A percentile compares a stretch with the other conserved stretches of the same genome.
Evolutionary conservation across 352 stramenopile species (phyloP).

Genomic region (Pythium brassicae): DNA sequence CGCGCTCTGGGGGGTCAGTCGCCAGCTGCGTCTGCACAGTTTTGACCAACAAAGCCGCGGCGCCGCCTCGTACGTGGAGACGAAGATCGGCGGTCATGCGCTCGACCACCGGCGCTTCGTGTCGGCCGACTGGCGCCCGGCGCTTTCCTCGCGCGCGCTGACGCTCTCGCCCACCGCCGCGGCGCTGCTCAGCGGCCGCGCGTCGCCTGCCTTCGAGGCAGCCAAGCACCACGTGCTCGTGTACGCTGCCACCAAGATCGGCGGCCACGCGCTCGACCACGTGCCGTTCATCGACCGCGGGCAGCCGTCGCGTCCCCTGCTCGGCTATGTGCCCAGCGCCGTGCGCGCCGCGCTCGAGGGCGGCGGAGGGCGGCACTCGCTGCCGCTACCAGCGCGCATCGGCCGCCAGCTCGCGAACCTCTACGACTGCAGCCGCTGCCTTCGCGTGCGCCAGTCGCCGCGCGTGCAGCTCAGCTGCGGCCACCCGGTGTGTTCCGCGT

Average conservation of each 20-base stretch:
- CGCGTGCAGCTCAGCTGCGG: slow-evolving; percentile 65
- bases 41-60: slow-evolving; percentile 24
- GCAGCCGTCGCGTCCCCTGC: slow-evolving; percentile 50
- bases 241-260: slow-evolving; percentile 58
- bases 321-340: slow-evolving; percentile 29
- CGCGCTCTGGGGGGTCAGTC: slow-evolving; percentile 16
- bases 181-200: slow-evolving; percentile 1
- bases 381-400: slow-evolving; percentile 1
- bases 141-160: slow-evolving; percentile 9
- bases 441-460: slow-evolving; percentile 42
- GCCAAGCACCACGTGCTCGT: slow-evolving; percentile 35
- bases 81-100: slow-evolving; percentile 75
- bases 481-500: slow-evolving; percentile 54
- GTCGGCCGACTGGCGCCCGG: background rate
- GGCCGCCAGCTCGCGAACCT: slow-evolving; percentile 22
- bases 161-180: background rate
- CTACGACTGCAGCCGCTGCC: slow-evolving; percentile 61
- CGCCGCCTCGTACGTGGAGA: slow-evolving; percentile 39
- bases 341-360: background rate
- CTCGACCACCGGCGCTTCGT: slow-evolving; percentile 57
- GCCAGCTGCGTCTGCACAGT: slow-evolving; percentile 53
- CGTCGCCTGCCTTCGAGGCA: slow-evolving; percentile 32
- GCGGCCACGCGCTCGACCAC: slow-evolving; percentile 73
- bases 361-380: background rate
- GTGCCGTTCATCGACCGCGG: slow-evolving; percentile 63